phyloP scores from a whole-genome alignment of 371 early-diverging fungal genomes.

The Parasitella parasitica region DNA sequence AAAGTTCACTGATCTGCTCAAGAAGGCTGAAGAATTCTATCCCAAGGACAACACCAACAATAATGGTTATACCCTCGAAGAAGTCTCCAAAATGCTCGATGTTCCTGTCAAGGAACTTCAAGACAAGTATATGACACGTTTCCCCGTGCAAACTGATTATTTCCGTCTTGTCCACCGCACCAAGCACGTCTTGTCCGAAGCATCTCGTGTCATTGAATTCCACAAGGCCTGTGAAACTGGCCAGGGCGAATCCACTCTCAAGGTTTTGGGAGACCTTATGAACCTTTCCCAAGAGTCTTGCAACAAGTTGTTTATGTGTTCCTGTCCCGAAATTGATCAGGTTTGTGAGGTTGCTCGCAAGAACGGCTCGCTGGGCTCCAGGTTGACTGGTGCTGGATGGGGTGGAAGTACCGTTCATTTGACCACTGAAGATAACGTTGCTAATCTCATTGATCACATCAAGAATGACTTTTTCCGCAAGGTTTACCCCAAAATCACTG shows the following conservation, averaged over 20 bases:
- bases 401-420: conserved; percentile 92
- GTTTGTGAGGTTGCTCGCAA: conserved; percentile 70
- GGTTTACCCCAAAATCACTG: conserved; percentile 56
- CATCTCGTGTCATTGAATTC: conserved; percentile 81
- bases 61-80: conserved; percentile 62
- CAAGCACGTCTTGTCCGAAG: conserved; percentile 83
- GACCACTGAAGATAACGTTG: conserved; percentile 66
- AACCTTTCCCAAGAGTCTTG: conserved; percentile 88
- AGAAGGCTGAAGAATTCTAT: conserved; percentile 16
- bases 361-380: conserved; percentile 79
- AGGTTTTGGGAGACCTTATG: conserved; percentile 81
- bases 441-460: conserved; percentile 62
- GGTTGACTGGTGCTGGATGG: conserved; percentile 96
- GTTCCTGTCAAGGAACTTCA: conserved; percentile 56
- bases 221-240: conserved; percentile 62
- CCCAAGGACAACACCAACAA: conserved; percentile 29
- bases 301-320: conserved; percentile 81
- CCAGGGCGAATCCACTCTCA: conserved; percentile 24
- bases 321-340: conserved; percentile 84
- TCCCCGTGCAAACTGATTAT: conserved; percentile 67
- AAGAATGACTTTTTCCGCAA: conserved; percentile 70
- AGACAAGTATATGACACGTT: conserved; percentile 63
- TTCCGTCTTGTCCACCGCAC: conserved; percentile 82
- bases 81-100: conserved; percentile 63
- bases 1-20: conserved; percentile 38